Conservation (phyloP, 176 grass and related monocot species). For the Poa annua region DNA sequence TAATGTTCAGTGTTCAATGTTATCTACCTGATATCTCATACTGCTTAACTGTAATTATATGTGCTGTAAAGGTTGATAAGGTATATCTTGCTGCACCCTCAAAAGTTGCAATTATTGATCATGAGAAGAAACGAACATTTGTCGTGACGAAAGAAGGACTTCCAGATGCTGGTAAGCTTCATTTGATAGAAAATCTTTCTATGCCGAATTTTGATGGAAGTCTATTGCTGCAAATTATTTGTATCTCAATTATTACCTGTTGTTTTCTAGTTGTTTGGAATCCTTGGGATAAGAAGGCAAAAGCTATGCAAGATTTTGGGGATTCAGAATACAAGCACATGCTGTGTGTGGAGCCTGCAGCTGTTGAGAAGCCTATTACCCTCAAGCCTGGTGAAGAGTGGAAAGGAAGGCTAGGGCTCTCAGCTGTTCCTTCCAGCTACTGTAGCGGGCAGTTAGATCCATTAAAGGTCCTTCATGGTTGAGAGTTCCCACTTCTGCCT, state of each 20-base stretch:
- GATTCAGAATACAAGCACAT: conserved; percentile 78
- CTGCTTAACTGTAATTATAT: conserved; percentile 28
- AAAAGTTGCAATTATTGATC: conserved; percentile 93
- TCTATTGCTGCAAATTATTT: conserved; percentile 15
- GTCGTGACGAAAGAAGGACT: conserved; percentile 82
- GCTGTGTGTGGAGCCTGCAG: conserved; percentile 80
- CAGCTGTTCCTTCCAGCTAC: conserved; percentile 80
- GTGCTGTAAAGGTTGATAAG: conserved; percentile 70
- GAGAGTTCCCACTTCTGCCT: conserved; percentile 51
- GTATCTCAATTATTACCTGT: conserved; percentile 9
- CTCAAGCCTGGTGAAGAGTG: conserved; percentile 89
- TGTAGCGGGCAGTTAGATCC: conserved; percentile 81
- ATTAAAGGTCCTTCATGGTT: conserved; percentile 54
- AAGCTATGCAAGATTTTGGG: conserved; percentile 81
- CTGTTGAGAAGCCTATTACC: conserved; percentile 67
- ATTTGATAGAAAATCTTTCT: conserved; percentile 39
- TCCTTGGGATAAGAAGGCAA: conserved; percentile 90
- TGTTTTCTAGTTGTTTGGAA: conserved; percentile 80
- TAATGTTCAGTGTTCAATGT: neutral
- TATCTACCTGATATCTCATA: neutral
- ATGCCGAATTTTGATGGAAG: neutral
- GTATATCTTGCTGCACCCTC: conserved; percentile 68
- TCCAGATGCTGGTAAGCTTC: conserved; percentile 68
- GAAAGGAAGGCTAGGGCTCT: conserved; percentile 69
- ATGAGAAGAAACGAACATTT: conserved; percentile 89